Evolutionary conservation across 345 rosid genomes (phyloP).

Genomic region (Sisymbrium irio): DNA sequence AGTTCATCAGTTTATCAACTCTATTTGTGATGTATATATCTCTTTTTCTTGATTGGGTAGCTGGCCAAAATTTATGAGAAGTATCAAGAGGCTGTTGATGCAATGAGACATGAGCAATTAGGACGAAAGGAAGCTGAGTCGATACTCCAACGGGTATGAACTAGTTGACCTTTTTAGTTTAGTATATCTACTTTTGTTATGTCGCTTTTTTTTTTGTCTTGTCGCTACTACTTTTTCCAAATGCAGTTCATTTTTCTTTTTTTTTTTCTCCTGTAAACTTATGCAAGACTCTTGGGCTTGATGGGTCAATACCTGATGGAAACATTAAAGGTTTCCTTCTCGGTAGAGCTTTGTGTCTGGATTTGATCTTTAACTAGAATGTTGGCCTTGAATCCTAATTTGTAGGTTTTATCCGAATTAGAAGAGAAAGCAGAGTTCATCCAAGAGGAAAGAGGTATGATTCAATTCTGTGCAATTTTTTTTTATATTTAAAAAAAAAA

Average conservation of each 20-base stretch:
- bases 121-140: slow-evolving; percentile 95
- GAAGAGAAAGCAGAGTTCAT: slow-evolving; percentile 90
- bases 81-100: slow-evolving; percentile 98
- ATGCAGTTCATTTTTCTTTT: background rate
- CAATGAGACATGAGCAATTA: slow-evolving; percentile 87
- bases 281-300: background rate
- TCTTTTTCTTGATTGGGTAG: slow-evolving; percentile 35
- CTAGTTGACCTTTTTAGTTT: slow-evolving; percentile 11
- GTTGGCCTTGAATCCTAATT: slow-evolving; percentile 11
- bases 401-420: slow-evolving; percentile 78
- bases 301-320: background rate
- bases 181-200: slow-evolving; percentile 7
- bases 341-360: slow-evolving; percentile 1
- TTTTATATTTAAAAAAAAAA: too few species aligned
- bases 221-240: slow-evolving; percentile 5
- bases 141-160: slow-evolving; percentile 74
- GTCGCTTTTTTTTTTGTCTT: background rate
- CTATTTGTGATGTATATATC: slow-evolving; percentile 5
- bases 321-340: slow-evolving; percentile 5
- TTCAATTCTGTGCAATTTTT: background rate
- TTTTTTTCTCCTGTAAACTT: slow-evolving; percentile 3
- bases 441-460: slow-evolving; percentile 88
- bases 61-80: slow-evolving; percentile 89
- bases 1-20: slow-evolving; percentile 15
- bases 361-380: background rate